phyloP scores from a whole-genome alignment of 202 grass and related monocot species.

The Bolboschoenoplectus hybrid region DNA sequence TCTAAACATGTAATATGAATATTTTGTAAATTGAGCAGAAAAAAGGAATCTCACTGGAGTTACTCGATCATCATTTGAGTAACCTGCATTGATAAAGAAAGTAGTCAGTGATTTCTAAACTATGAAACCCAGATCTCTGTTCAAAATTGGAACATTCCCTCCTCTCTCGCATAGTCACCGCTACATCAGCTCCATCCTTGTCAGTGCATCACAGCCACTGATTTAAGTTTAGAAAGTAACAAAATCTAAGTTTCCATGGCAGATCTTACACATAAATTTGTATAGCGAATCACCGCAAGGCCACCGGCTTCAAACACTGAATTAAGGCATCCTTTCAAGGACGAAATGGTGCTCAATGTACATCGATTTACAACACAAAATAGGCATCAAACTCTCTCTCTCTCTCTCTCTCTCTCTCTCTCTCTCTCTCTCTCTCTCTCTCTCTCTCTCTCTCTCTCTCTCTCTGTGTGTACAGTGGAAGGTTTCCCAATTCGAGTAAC shows the following conservation, averaged over 20 bases:
- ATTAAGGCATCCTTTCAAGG: not conserved
- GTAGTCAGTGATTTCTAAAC: conserved; percentile 4
- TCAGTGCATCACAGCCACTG: not conserved
- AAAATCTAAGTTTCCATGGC: conserved; percentile 10
- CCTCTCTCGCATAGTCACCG: not conserved
- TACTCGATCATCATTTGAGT: conserved; percentile 31
- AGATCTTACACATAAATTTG: conserved; percentile 24
- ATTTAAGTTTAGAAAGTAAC: not conserved
- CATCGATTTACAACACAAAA: not conserved
- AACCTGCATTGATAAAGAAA: conserved; percentile 28
- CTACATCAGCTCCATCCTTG: not conserved
- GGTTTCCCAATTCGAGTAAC: not conserved
- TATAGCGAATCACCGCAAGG: not conserved
- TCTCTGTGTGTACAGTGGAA: not conserved
- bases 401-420: not conserved
- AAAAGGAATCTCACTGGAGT: conserved; percentile 20
- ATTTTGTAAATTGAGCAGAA: not conserved
- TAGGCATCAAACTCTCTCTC: not conserved
- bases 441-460: not conserved
- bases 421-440: not conserved
- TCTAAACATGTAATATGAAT: not conserved
- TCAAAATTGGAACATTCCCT: not conserved
- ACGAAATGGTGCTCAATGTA: not conserved
- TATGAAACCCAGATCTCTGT: conserved; percentile 29
- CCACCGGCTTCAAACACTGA: not conserved